Conservation (phyloP, 345 rosid genomes). For the Syzygium jambos region DNA sequence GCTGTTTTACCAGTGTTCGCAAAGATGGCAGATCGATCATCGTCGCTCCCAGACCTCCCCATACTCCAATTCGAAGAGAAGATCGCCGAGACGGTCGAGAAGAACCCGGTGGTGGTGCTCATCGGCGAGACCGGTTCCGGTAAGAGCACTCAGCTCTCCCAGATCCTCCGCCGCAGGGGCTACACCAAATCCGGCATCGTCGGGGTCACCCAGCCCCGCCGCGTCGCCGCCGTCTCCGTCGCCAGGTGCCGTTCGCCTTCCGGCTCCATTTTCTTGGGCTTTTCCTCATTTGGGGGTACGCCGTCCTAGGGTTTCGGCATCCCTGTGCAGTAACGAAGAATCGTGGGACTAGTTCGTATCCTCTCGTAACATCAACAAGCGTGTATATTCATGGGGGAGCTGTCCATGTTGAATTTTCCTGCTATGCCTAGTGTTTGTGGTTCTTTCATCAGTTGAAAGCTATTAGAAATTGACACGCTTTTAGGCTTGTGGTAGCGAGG, state of each 20-base stretch:
- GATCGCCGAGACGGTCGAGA: slow-evolving; percentile 57
- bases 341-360: neutral
- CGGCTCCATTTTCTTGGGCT: neutral
- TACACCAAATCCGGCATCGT: slow-evolving; percentile 65
- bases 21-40: slow-evolving; percentile 25
- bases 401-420: neutral
- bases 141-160: slow-evolving; percentile 97
- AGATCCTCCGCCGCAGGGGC: slow-evolving; percentile 76
- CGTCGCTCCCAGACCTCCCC: slow-evolving; percentile 42
- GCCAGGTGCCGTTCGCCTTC: slow-evolving; percentile 40
- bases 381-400: neutral
- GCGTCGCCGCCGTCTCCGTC: slow-evolving; percentile 93
- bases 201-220: slow-evolving; percentile 92
- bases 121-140: slow-evolving; percentile 97
- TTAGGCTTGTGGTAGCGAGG: neutral
- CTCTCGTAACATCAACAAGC: neutral
- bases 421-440: neutral
- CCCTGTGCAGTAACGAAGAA: neutral
- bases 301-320: neutral
- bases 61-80: slow-evolving; percentile 69
- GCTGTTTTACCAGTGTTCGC: neutral
- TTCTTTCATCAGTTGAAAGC: neutral
- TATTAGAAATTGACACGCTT: neutral
- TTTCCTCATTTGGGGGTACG: neutral
- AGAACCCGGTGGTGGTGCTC: slow-evolving; percentile 68